phyloP scores from a whole-genome alignment of 768 basidiomycete genomes.

The Naganishia antarctica region DNA sequence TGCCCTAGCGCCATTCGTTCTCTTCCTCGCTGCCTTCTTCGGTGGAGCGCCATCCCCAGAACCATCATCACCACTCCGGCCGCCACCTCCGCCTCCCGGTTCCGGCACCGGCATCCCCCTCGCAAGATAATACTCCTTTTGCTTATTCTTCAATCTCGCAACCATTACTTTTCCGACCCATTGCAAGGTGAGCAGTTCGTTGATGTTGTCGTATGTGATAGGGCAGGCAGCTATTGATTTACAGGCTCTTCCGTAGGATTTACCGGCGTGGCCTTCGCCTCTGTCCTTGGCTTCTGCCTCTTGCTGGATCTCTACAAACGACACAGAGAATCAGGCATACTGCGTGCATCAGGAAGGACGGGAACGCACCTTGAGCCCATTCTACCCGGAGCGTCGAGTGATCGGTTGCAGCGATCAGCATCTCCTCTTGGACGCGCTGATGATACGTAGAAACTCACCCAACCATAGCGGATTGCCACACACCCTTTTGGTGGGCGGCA shows the following conservation, averaged over 20 bases:
- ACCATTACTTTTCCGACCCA: constrained; percentile 43
- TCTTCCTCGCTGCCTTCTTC: not conserved
- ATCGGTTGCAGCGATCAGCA: no score
- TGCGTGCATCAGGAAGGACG: no score
- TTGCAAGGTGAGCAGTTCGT: constrained; percentile 38
- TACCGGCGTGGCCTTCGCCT: constrained; percentile 32
- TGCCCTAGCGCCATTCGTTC: not conserved
- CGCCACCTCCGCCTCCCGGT: constrained; percentile 22
- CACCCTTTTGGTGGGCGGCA: constrained; percentile 20
- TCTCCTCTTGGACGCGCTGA: no score
- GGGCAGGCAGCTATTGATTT: constrained; percentile 41
- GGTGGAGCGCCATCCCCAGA: not conserved
- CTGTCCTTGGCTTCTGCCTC: constrained; percentile 35
- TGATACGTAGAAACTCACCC: constrained; percentile 3
- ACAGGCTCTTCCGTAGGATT: constrained; percentile 40
- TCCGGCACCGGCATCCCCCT: constrained; percentile 33
- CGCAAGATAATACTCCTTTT: constrained; percentile 31
- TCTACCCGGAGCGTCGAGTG: not conserved
- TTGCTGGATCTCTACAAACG: constrained; percentile 37
- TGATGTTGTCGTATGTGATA: constrained; percentile 36
- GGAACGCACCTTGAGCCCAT: constrained; percentile 46
- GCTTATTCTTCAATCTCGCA: constrained; percentile 37
- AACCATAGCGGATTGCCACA: constrained; percentile 46
- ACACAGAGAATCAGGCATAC: no score
- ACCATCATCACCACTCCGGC: not conserved